Evolutionary conservation across 805 yeast genomes (phyloP), one percentile per base, ranked within the genome.

Genomic region (Nakazawaea sp.): DNA sequence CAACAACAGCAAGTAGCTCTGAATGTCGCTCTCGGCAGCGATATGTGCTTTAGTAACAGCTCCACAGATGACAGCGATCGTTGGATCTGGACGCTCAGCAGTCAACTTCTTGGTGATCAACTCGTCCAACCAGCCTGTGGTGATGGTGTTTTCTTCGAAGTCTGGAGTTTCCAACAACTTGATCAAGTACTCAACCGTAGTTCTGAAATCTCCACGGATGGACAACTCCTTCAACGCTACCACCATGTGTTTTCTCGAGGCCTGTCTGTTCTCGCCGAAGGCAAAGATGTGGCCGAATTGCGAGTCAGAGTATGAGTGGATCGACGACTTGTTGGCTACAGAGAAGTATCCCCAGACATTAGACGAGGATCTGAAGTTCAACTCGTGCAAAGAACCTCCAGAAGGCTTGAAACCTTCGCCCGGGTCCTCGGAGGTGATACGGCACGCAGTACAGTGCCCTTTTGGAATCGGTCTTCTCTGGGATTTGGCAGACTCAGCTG

Each of bases 341-440:
- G 96, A 87, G 75, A 92, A 92, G 61, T 92, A 92, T 68, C 99
- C 99, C 99, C 99, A 92, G 34, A 94, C 99, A 51, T 92, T 90
- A 8, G 97, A 88, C 25, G 95, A 82, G 3, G 99, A 94, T 60
- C 97, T 75, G 73, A 92, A 90, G 59, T 92, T 94, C 59, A 92
- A 76, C 62, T 92, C 98, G 50, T 89, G 96, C 64, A 92, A 72
- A 38, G 88, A 78, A 68, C 99, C 99, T 56, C 96, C 94, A 28
- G 96, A 85, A 37, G 99, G 99, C 64, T 92, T 92, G 75, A 92
- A 92, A 33, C 98, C 99, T 67, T 90, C 97, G 56, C 95, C 94
- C 33, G 99, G 99, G 64, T 92, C 99, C 65, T 92, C 99, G 11
- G 96, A 86, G 25, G 98, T 92, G 61, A 92, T 92, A 70, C 99